Base-by-base conservation (phyloP, 768 basidiomycete species). In the Mycena maculata region DNA sequence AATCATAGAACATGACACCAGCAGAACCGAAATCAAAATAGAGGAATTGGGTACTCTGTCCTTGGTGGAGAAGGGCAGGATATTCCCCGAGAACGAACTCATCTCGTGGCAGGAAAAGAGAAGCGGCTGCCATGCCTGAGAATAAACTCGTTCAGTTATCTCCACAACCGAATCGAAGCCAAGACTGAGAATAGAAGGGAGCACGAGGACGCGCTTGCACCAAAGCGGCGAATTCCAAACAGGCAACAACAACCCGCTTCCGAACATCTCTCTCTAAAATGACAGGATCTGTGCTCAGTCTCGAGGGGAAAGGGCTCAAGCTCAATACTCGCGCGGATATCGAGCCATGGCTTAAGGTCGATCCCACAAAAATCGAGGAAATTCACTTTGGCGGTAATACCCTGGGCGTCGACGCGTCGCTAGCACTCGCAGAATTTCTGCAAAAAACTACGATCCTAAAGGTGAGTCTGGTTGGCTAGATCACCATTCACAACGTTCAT, bases 331-430 rank as follows among this genome's bases (percentile, higher is more conserved):
- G 86, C 15, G 87, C 82, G 0, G 93, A 97, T 67, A 88, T 96
- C 60, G 87, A 89, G 70, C 92, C 93, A 1, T 86, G 90, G 72
- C 81, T 98, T 23, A 85, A 86, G 58, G 82, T 92, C 50, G 88
- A 92, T 76, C 89, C 92, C 11, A 77, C 83, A 4, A 75, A 79
- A 69, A 83, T 95, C 71, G 92, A 96, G 78, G 95, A 97, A 81
- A 90, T 99, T 67, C 92, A 96, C 74, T 84, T 99, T 56, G 93
- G 95, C 50, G 97, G 95, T 23, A 99, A 99, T 79, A 96, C 95
- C 22, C 83, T 98, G 61, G 97, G 98, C 53, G 88, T 98, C 28
- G 95, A 92, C 73, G 97, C 97, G 47, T 92, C 95, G 49, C 76
- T 88, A 72, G 93, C 92, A 44, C 87, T 98, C 39, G 95, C 90